Conservation (phyloP, 805 yeast species). For the Myxozyma nipponensis region DNA sequence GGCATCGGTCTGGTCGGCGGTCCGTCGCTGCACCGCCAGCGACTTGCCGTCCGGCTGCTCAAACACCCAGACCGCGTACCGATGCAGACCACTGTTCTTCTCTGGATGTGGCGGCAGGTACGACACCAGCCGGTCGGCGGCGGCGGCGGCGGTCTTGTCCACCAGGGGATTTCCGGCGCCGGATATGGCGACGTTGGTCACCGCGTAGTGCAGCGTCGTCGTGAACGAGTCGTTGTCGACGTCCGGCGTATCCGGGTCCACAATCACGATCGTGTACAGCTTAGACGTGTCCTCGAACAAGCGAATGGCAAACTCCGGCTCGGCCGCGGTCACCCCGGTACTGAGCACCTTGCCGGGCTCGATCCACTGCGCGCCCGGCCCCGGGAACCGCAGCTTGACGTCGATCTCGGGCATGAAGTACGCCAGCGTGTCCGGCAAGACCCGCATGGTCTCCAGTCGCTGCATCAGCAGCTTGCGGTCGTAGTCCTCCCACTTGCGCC, state of each 20-base stretch:
- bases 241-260: constrained; percentile 91
- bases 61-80: constrained; percentile 87
- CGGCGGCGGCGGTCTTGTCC: constrained; percentile 38
- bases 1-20: not conserved
- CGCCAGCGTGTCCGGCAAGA: constrained; percentile 92
- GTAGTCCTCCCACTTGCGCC: constrained; percentile 66
- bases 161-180: constrained; percentile 37
- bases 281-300: constrained; percentile 59
- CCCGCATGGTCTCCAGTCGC: constrained; percentile 76
- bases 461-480: constrained; percentile 82
- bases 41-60: constrained; percentile 51
- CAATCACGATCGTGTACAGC: constrained; percentile 71
- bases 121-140: constrained; percentile 49
- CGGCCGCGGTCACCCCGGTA: constrained; percentile 64
- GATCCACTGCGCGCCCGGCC: constrained; percentile 55
- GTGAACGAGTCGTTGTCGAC: constrained; percentile 59
- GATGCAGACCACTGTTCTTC: constrained; percentile 75
- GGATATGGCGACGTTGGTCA: constrained; percentile 14
- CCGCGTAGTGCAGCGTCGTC: constrained; percentile 51
- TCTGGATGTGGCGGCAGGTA: constrained; percentile 87
- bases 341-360: constrained; percentile 77
- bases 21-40: constrained; percentile 17
- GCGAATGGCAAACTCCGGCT: constrained; percentile 74
- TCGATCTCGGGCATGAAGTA: constrained; percentile 78
- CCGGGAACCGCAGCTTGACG: constrained; percentile 70